Conservation (phyloP, 164 flowering plant genomes). For the Litsea cubeba region DNA sequence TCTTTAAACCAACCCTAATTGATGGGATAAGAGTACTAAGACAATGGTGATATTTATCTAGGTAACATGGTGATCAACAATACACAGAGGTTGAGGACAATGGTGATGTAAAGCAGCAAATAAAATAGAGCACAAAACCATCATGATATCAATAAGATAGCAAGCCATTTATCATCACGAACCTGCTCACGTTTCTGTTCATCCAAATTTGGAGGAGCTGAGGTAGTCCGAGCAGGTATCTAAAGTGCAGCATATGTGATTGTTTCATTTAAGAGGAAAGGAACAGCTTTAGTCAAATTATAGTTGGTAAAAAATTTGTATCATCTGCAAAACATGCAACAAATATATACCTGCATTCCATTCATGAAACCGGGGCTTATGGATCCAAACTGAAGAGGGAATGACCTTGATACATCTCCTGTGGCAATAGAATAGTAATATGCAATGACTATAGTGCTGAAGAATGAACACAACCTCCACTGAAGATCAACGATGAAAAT, state of each 20-base stretch:
- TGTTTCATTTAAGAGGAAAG: background rate
- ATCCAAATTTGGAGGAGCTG: slow-evolving; percentile 94
- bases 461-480: background rate
- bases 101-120: background rate
- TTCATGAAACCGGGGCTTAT: slow-evolving; percentile 17
- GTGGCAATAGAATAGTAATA: slow-evolving; percentile 11
- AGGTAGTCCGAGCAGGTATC: slow-evolving; percentile 94
- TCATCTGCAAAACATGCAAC: background rate
- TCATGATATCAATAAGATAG: background rate
- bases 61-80: too few species aligned
- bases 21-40: too few species aligned
- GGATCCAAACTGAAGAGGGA: slow-evolving; percentile 23
- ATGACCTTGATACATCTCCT: slow-evolving; percentile 41
- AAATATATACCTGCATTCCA: slow-evolving; percentile 22
- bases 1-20: too few species aligned
- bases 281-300: background rate
- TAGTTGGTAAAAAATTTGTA: background rate
- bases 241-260: slow-evolving; percentile 14
- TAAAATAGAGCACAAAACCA: background rate
- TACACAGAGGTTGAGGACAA: background rate
- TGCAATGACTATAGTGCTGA: background rate
- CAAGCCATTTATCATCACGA: slow-evolving; percentile 7
- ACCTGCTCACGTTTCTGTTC: slow-evolving; percentile 95
- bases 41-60: too few species aligned
- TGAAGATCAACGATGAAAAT: background rate